Percentiles rank a stretch among this genome's conserved stretches.
These are phyloP conservation scores for Meyerozyma sp. DNA, from an alignment of 1,139 yeast genomes.

Conservation along the genomic window DNA sequence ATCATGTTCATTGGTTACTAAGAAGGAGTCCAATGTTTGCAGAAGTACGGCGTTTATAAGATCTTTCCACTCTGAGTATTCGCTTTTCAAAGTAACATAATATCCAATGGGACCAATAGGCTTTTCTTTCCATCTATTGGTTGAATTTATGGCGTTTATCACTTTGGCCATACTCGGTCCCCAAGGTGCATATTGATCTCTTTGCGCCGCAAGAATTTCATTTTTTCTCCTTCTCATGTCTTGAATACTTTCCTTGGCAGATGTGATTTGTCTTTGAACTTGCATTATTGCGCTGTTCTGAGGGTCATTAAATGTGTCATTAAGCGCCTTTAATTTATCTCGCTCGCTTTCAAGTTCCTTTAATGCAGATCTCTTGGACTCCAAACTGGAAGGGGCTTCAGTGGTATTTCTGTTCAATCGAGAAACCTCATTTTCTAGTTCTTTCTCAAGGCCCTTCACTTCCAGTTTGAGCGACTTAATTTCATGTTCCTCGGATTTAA, in stretches of 20 bases:
- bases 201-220: conserved; percentile 15
- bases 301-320: conserved; percentile 6
- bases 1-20: conserved; percentile 65
- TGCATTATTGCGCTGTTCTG: conserved; percentile 2
- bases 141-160: conserved; percentile 35
- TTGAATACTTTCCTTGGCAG: conserved; percentile 6
- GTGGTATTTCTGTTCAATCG: conserved; percentile 33
- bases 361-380: conserved; percentile 9
- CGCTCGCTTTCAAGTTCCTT: conserved; percentile 7
- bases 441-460: conserved; percentile 20
- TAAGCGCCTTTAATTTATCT: conserved; percentile 9
- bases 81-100: conserved; percentile 50
- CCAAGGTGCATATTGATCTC: conserved; percentile 41
- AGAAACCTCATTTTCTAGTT: conserved; percentile 16
- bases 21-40: conserved; percentile 53
- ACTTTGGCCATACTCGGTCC: conserved; percentile 38
- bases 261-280: conserved; percentile 3
- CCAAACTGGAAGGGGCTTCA: conserved; percentile 28
- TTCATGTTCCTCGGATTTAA: conserved; percentile 7
- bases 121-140: conserved; percentile 30
- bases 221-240: conserved; percentile 12
- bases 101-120: conserved; percentile 89
- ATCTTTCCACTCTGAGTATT: conserved; percentile 54
- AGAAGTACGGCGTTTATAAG: conserved; percentile 51
- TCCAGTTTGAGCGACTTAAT: conserved; percentile 21